phyloP scores from a whole-genome alignment of 2,329 filamentous ascomycete species.

The Didymella pinodella region DNA sequence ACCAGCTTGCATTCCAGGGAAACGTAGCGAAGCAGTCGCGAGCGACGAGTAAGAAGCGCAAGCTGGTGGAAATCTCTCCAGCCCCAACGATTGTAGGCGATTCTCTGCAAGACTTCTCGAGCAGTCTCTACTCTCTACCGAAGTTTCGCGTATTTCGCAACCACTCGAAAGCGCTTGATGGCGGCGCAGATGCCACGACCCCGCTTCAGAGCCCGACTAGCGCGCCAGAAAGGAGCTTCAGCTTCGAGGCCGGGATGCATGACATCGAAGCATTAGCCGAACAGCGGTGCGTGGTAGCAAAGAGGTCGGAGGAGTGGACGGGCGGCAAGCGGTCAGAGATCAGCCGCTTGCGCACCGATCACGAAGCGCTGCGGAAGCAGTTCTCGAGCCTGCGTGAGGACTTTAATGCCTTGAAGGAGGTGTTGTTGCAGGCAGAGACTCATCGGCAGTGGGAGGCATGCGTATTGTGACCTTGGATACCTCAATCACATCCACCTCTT shows the following conservation, averaged over 20 bases:
- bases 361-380: slow-evolving; percentile 24
- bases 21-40: not conserved
- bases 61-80: not conserved
- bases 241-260: slow-evolving; percentile 4
- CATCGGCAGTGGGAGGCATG: slow-evolving; percentile 6
- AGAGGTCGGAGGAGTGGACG: not conserved
- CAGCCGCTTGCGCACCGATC: slow-evolving; percentile 21
- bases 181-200: not conserved
- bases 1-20: not conserved
- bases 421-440: slow-evolving; percentile 20
- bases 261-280: not conserved
- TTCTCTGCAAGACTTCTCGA: not conserved
- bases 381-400: slow-evolving; percentile 31
- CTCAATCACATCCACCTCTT: slow-evolving; percentile 15
- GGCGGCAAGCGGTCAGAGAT: not conserved
- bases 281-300: not conserved
- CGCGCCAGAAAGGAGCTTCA: not conserved
- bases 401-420: slow-evolving; percentile 25
- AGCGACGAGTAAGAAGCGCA: not conserved
- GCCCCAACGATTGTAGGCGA: not conserved
- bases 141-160: not conserved
- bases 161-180: slow-evolving; percentile 7
- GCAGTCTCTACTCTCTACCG: slow-evolving; percentile 4
- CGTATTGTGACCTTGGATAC: not conserved
- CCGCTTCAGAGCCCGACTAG: not conserved